Percentiles rank a stretch among this genome's conserved stretches.
phyloP scores from a whole-genome alignment of 495 filamentous ascomycete genomes.

The Neurospora intermedia region DNA sequence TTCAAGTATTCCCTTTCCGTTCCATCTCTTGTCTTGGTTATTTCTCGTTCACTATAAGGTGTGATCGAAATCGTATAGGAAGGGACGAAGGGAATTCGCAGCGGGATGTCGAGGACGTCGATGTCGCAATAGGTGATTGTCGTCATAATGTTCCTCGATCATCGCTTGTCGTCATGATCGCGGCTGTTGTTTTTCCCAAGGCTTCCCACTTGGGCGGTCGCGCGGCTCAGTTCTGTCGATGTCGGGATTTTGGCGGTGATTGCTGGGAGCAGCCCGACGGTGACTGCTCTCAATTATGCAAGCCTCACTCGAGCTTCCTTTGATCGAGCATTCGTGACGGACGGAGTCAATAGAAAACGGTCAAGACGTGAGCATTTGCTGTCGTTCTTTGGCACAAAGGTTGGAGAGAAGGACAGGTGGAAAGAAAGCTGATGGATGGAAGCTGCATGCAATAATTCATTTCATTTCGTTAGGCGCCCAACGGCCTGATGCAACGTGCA shows the following conservation, averaged over 20 bases:
- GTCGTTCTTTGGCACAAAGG: neutral
- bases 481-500: neutral
- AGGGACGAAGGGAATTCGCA: neutral
- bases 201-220: neutral
- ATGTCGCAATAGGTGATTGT: no score
- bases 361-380: neutral
- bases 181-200: neutral
- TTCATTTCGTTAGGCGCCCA: neutral
- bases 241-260: neutral
- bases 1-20: neutral
- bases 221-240: neutral
- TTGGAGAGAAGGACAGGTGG: neutral
- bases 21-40: neutral
- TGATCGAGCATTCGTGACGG: neutral
- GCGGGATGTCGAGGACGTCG: neutral
- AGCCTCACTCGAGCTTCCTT: neutral
- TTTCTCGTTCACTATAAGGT: neutral
- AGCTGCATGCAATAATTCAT: neutral
- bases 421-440: neutral
- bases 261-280: neutral
- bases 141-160: neutral
- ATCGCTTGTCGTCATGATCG: neutral
- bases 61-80: neutral
- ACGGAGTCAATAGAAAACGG: neutral
- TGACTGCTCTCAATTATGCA: neutral